Conservation (phyloP, 1,284 basidiomycete genomes). For the Ganoderma boninense region DNA sequence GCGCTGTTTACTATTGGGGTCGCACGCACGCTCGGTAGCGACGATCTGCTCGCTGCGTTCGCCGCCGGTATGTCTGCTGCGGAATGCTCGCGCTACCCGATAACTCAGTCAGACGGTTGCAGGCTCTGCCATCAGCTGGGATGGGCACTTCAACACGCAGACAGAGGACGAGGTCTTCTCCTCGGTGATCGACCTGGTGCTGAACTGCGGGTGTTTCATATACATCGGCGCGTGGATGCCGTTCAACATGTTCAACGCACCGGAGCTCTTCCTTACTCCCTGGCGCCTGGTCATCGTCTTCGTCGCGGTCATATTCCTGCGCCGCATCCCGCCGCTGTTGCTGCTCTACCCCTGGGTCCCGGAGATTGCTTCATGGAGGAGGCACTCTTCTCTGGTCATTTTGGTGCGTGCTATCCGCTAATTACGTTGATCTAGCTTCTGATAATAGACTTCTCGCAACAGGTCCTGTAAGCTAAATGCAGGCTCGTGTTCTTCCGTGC, state of each 20-base stretch:
- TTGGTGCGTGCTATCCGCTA: slow-evolving; percentile 59
- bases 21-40: slow-evolving; percentile 80
- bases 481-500: neutral
- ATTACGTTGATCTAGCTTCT: neutral
- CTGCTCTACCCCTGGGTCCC: slow-evolving; percentile 84
- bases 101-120: neutral
- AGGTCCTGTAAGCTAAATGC: slow-evolving; percentile 62
- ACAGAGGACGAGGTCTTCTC: slow-evolving; percentile 90
- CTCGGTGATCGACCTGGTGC: slow-evolving; percentile 85
- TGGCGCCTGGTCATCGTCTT: slow-evolving; percentile 80
- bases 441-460: neutral
- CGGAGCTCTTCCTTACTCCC: slow-evolving; percentile 70
- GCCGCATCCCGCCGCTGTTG: slow-evolving; percentile 83
- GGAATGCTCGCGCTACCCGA: neutral
- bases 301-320: slow-evolving; percentile 71
- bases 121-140: slow-evolving; percentile 94
- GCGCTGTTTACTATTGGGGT: slow-evolving; percentile 84
- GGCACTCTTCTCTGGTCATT: slow-evolving; percentile 90
- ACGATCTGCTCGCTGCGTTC: slow-evolving; percentile 93
- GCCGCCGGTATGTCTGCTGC: slow-evolving; percentile 73
- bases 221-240: slow-evolving; percentile 94
- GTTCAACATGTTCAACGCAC: slow-evolving; percentile 72
- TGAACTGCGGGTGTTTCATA: slow-evolving; percentile 89
- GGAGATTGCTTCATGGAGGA: slow-evolving; percentile 83
- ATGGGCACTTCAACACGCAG: slow-evolving; percentile 89